Conservation (phyloP, 495 filamentous ascomycete genomes). For the Aspergillus funiculosus region DNA sequence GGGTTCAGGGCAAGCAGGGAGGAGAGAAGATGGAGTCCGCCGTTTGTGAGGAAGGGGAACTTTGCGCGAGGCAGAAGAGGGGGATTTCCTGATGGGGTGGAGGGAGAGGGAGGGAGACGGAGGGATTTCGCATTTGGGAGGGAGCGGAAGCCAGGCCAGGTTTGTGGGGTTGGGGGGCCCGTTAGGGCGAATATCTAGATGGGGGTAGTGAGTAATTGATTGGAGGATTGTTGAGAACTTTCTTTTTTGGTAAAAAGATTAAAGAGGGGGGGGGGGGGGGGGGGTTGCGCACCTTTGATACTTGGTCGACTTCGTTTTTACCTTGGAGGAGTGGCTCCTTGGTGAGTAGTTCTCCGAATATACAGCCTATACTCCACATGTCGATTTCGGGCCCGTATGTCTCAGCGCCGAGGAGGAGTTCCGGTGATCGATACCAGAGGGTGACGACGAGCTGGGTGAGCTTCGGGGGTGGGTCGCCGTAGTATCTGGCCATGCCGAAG, state of each 20-base stretch:
- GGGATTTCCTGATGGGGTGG: slow-evolving; percentile 19
- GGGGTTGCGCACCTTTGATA: slow-evolving; percentile 45
- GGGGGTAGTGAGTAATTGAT: slow-evolving; percentile 23
- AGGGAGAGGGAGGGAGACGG: slow-evolving; percentile 57
- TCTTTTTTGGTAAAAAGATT: neutral
- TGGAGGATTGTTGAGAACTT: neutral
- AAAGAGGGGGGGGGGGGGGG: neutral
- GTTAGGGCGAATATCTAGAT: slow-evolving; percentile 76
- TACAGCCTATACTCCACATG: slow-evolving; percentile 94
- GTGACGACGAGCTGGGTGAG: slow-evolving; percentile 94
- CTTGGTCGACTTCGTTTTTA: slow-evolving; percentile 89
- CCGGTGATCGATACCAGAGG: slow-evolving; percentile 92
- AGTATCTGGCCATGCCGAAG: slow-evolving; percentile 95
- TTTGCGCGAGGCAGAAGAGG: slow-evolving; percentile 52
- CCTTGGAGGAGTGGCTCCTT: slow-evolving; percentile 84
- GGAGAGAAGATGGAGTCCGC: slow-evolving; percentile 64
- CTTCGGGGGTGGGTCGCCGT: slow-evolving; percentile 72
- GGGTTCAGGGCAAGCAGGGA: slow-evolving; percentile 73
- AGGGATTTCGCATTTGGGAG: slow-evolving; percentile 85
- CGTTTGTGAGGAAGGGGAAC: slow-evolving; percentile 75
- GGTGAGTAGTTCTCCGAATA: slow-evolving; percentile 86
- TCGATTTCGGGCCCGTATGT: slow-evolving; percentile 76
- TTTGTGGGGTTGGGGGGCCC: slow-evolving; percentile 79
- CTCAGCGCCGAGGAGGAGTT: slow-evolving; percentile 77
- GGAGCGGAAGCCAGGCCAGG: slow-evolving; percentile 82